Conservation (phyloP, 331 rosid genomes). For the Malus hybrid region DNA sequence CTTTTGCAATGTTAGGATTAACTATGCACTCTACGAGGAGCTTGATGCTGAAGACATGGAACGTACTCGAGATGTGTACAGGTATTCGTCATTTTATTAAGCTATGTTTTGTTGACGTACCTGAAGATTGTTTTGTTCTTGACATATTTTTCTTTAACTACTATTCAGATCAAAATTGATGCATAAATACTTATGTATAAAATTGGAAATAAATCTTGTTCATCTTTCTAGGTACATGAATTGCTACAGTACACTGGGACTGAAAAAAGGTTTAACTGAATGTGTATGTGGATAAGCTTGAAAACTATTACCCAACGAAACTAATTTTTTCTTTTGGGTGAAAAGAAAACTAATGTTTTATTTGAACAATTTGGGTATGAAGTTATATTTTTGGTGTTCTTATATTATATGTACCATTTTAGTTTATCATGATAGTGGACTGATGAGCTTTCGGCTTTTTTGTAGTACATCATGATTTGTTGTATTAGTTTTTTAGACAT, state of each 20-base stretch:
- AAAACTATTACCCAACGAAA: neutral
- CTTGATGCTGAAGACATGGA: constrained; percentile 74
- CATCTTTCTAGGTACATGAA: neutral
- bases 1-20: constrained; percentile 46
- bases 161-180: neutral
- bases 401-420: neutral
- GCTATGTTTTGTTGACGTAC: neutral
- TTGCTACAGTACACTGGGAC: neutral
- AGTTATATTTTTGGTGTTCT: neutral
- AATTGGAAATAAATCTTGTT: neutral
- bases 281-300: neutral
- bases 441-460: neutral
- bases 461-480: neutral
- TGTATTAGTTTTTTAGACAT: neutral
- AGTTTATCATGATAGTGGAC: neutral
- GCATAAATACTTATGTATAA: neutral
- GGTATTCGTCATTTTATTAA: constrained; percentile 22
- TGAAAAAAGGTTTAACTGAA: too few relatives aligned
- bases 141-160: neutral
- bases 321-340: too few relatives aligned
- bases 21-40: constrained; percentile 89
- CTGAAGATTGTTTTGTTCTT: neutral
- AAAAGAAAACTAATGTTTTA: neutral
- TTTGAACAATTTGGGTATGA: neutral
- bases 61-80: constrained; percentile 80